Percentiles rank a stretch among this genome's conserved stretches.
phyloP scores from a whole-genome alignment of 352 stramenopile genomes.

The Phytophthora kernoviae region DNA sequence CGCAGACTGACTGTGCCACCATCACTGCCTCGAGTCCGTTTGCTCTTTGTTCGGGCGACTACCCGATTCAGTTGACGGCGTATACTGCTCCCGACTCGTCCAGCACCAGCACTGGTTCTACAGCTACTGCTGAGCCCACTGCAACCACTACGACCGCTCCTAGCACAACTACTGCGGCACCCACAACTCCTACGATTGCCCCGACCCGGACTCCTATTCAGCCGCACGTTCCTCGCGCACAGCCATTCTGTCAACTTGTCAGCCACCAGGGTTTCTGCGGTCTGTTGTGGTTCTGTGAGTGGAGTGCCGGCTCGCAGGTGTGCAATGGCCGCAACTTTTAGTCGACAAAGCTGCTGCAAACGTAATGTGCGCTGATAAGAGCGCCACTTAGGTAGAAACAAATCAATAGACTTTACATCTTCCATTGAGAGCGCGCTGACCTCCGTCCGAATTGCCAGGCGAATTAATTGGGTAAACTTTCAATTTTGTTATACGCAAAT shows the following conservation, averaged over 20 bases:
- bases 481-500: no score
- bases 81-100: constrained; percentile 41
- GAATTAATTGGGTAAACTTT: no score
- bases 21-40: constrained; percentile 49
- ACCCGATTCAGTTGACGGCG: constrained; percentile 47
- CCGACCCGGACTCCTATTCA: constrained; percentile 12
- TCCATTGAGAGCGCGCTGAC: no score
- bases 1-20: constrained; percentile 56
- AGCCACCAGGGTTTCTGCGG: constrained; percentile 27
- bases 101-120: constrained; percentile 4
- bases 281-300: constrained; percentile 34
- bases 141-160: constrained; percentile 1
- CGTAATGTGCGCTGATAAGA: no score
- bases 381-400: no score
- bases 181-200: constrained; percentile 4
- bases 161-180: neutral
- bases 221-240: constrained; percentile 16
- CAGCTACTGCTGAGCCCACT: constrained; percentile 1
- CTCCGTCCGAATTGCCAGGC: no score
- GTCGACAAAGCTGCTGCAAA: neutral
- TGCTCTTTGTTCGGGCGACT: constrained; percentile 41
- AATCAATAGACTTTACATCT: no score
- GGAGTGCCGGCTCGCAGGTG: constrained; percentile 9
- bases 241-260: constrained; percentile 34
- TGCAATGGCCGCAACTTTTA: constrained; percentile 26